These are phyloP conservation scores for Trematosphaeria pertusa DNA, from an alignment of 2,329 filamentous ascomycete genomes.

Conservation along the genomic window DNA sequence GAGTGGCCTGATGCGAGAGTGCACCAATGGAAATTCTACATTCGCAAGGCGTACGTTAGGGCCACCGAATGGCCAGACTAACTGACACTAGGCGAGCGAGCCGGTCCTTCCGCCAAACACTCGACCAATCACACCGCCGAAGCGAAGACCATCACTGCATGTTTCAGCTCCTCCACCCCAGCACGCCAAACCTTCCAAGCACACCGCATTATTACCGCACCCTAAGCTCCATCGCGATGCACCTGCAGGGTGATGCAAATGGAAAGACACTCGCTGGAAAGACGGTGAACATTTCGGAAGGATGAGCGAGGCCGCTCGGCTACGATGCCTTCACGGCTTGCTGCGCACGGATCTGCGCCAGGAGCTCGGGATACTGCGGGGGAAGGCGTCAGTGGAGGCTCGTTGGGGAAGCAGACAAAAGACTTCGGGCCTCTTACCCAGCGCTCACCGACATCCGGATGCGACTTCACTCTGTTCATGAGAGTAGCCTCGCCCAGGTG, in stretches of 20 bases:
- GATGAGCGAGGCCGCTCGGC: no score
- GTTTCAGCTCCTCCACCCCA: not conserved
- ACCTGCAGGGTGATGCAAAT: not conserved
- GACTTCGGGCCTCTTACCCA: conserved; percentile 66
- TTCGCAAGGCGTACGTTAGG: no score
- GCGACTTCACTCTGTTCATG: conserved; percentile 83
- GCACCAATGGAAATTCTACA: no score
- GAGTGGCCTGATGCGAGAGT: no score
- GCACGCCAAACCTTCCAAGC: not conserved
- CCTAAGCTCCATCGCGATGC: not conserved
- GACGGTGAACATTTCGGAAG: not conserved
- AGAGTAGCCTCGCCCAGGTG: conserved; percentile 83
- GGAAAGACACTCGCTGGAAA: not conserved
- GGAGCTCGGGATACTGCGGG: conserved; percentile 52
- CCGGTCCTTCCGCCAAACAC: conserved; percentile 9
- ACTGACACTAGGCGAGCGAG: conserved; percentile 7
- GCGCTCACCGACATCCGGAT: conserved; percentile 83
- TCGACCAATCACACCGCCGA: not conserved
- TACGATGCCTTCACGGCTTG: conserved; percentile 37
- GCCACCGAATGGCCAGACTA: no score
- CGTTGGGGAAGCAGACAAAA: no score
- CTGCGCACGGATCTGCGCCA: conserved; percentile 51
- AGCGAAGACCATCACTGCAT: not conserved
- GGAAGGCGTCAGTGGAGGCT: no score
- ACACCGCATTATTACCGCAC: no score